Evolutionary conservation across 2,329 filamentous ascomycete genomes (phyloP).

Genomic region (Fusarium sp.): DNA sequence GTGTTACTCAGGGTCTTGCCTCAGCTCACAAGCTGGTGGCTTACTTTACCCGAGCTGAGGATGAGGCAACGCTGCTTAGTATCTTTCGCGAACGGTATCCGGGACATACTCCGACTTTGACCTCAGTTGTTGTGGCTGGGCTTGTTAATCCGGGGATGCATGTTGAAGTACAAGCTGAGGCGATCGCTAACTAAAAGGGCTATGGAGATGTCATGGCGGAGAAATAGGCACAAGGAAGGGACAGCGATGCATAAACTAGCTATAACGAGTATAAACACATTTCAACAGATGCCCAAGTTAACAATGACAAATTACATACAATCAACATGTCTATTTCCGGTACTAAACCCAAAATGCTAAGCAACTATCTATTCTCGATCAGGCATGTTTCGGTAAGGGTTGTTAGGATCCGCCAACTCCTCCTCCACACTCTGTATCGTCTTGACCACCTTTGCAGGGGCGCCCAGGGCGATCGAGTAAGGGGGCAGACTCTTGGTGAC

Average conservation of each 20-base stretch:
- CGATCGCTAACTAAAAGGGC: not conserved
- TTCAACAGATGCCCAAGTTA: fast-evolving
- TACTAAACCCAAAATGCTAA: not conserved
- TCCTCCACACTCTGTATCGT: conserved; percentile 54
- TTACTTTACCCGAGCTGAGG: not conserved
- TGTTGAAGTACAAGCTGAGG: not conserved
- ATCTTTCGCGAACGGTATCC: not conserved
- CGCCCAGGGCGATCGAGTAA: conserved; percentile 60
- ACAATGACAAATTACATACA: fast-evolving
- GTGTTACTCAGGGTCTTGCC: fast-evolving
- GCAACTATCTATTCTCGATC: conserved; percentile 32
- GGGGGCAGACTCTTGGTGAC: conserved; percentile 62
- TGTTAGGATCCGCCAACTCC: conserved; percentile 41
- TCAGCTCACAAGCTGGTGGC: not conserved
- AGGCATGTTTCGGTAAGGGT: conserved; percentile 42
- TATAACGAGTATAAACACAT: not conserved
- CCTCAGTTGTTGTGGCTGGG: not conserved
- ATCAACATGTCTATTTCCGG: not conserved
- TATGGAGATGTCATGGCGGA: fast-evolving
- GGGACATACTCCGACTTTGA: not conserved
- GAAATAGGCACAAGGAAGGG: not conserved
- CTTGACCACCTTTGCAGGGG: conserved; percentile 61
- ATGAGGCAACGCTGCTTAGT: fast-evolving
- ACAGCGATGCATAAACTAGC: not conserved
- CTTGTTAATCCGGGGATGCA: not conserved